These are phyloP conservation scores for Cucurbita pepo DNA, from an alignment of 306 rosid genomes.

Conservation along the genomic window DNA sequence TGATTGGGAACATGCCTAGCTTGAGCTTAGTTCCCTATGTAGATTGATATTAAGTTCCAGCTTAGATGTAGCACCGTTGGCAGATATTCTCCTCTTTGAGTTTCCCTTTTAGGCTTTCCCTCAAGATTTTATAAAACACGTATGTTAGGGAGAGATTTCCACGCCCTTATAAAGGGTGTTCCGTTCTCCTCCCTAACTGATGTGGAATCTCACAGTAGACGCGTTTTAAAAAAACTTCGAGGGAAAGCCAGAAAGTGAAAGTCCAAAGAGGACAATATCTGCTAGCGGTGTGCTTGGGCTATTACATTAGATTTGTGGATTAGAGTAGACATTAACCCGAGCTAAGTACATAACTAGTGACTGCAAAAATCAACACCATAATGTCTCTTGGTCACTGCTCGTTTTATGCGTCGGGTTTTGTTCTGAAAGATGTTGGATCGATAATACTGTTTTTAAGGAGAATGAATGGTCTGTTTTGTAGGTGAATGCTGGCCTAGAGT, in stretches of 20 bases:
- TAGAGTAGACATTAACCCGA: neutral
- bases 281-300: too few relatives aligned
- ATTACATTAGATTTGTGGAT: neutral
- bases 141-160: too few relatives aligned
- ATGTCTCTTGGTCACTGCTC: neutral
- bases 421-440: neutral
- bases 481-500: constrained; percentile 92
- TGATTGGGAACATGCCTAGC: neutral
- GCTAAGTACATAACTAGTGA: neutral
- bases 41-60: neutral
- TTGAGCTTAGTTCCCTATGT: neutral
- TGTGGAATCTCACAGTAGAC: too few relatives aligned
- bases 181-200: too few relatives aligned
- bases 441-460: neutral
- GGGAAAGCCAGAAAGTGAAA: too few relatives aligned
- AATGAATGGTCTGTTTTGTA: constrained; percentile 10
- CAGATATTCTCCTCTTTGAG: too few relatives aligned
- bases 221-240: too few relatives aligned
- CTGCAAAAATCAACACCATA: neutral
- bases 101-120: too few relatives aligned
- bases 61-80: too few relatives aligned
- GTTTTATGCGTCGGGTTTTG: neutral
- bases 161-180: too few relatives aligned
- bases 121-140: too few relatives aligned
- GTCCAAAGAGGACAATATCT: too few relatives aligned